phyloP scores from a whole-genome alignment of 208 protist species.

The Crithidia mellificae region DNA sequence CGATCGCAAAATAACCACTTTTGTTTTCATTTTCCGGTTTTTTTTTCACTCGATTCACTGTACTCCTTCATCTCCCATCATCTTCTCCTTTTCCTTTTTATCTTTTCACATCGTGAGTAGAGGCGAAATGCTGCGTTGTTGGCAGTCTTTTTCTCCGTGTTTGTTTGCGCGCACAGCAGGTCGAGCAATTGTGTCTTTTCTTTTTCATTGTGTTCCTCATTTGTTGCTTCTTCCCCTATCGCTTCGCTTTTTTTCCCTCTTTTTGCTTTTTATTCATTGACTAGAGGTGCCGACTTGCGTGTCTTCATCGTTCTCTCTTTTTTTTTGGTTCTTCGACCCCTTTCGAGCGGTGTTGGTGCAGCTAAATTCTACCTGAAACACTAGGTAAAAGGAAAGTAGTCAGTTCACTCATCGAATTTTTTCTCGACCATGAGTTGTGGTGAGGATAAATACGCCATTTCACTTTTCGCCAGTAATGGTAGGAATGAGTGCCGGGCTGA shows the following conservation, averaged over 20 bases:
- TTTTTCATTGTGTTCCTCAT: too few species aligned
- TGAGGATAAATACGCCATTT: too few species aligned
- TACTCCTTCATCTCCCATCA: background rate
- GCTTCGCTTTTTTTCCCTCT: too few species aligned
- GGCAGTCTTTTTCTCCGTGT: too few species aligned
- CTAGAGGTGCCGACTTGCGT: background rate
- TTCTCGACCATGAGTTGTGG: too few species aligned
- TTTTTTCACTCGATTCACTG: conserved; percentile 2
- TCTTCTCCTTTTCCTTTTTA: background rate
- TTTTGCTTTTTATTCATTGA: conserved; percentile 3
- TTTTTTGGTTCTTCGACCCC: background rate
- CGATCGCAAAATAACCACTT: background rate
- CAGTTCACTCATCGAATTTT: too few species aligned
- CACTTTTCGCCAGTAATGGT: too few species aligned
- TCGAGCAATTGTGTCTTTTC: background rate
- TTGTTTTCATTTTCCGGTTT: conserved; percentile 1
- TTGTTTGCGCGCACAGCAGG: conserved; percentile 1
- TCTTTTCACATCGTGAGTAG: background rate
- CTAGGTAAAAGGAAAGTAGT: too few species aligned
- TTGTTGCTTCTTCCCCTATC: too few species aligned
- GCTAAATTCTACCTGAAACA: too few species aligned
- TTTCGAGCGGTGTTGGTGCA: too few species aligned
- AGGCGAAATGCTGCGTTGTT: background rate
- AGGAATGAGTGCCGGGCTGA: too few species aligned
- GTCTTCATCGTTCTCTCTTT: conserved; percentile 3